Conservation (phyloP, 805 yeast species). For the Saturnispora bothae region DNA sequence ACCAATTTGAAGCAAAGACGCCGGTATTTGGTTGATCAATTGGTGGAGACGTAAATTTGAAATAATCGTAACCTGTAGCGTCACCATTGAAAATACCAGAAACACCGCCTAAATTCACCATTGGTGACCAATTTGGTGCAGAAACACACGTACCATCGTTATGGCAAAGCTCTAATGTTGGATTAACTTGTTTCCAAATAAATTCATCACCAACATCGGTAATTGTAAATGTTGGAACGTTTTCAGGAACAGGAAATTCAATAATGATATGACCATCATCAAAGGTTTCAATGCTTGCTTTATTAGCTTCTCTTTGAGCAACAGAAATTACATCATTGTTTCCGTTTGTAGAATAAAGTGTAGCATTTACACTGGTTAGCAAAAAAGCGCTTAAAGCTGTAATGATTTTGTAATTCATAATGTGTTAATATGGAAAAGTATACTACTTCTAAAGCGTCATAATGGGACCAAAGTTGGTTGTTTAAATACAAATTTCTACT, state of each 20-base stretch:
- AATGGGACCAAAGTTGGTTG: no score
- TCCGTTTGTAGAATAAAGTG: not conserved
- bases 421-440: not conserved
- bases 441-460: not conserved
- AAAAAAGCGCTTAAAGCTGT: not conserved
- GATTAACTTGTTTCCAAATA: no score
- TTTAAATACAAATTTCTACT: no score
- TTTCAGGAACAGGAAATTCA: slow-evolving; percentile 13
- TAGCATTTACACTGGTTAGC: slow-evolving; percentile 1
- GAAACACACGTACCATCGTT: slow-evolving; percentile 7
- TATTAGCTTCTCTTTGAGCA: not conserved
- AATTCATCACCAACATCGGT: no score
- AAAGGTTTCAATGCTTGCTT: slow-evolving; percentile 1
- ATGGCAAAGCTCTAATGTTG: slow-evolving; percentile 6
- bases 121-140: slow-evolving; percentile 1
- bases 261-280: slow-evolving; percentile 7
- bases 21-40: slow-evolving; percentile 10
- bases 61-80: slow-evolving; percentile 6
- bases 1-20: slow-evolving; percentile 3
- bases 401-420: not conserved
- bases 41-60: slow-evolving; percentile 9
- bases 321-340: not conserved
- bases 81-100: slow-evolving; percentile 4
- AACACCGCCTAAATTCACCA: slow-evolving; percentile 11
- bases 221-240: no score